Percentiles rank a stretch among this genome's conserved stretches.
phyloP scores from a whole-genome alignment of 306 rosid species.

The Arachis hypogaea region DNA sequence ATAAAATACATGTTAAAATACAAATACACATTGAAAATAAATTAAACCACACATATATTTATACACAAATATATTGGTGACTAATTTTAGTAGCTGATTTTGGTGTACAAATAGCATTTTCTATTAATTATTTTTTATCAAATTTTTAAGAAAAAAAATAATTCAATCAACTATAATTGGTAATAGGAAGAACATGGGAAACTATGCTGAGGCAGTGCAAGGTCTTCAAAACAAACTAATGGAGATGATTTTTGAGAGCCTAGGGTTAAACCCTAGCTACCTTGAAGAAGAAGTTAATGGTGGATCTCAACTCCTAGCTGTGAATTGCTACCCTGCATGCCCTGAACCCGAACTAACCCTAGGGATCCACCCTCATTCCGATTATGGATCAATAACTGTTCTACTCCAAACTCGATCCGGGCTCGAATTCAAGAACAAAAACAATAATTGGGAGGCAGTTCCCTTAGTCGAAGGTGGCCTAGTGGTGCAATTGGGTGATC shows the following conservation, averaged over 20 bases:
- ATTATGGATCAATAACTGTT: slow-evolving; percentile 53
- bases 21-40: no score
- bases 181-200: slow-evolving; percentile 60
- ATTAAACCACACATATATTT: no score
- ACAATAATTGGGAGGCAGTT: slow-evolving; percentile 47
- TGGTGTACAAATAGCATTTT: no score
- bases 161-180: slow-evolving; percentile 3
- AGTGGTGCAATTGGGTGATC: slow-evolving; percentile 59
- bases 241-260: slow-evolving; percentile 42
- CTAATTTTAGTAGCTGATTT: no score
- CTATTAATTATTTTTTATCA: no score
- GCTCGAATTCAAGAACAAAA: slow-evolving; percentile 45
- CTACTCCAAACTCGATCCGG: slow-evolving; percentile 54
- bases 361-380: slow-evolving; percentile 62
- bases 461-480: slow-evolving; percentile 54
- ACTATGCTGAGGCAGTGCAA: slow-evolving; percentile 48
- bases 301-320: slow-evolving; percentile 50
- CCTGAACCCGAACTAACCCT: slow-evolving; percentile 56
- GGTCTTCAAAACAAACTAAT: slow-evolving; percentile 46
- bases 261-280: slow-evolving; percentile 50
- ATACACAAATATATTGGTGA: no score
- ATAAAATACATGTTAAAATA: no score
- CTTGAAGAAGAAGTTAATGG: slow-evolving; percentile 45
- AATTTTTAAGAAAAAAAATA: background rate
- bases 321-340: slow-evolving; percentile 59